Conservation (phyloP, 495 filamentous ascomycete species). For the Immersiella caudata region DNA sequence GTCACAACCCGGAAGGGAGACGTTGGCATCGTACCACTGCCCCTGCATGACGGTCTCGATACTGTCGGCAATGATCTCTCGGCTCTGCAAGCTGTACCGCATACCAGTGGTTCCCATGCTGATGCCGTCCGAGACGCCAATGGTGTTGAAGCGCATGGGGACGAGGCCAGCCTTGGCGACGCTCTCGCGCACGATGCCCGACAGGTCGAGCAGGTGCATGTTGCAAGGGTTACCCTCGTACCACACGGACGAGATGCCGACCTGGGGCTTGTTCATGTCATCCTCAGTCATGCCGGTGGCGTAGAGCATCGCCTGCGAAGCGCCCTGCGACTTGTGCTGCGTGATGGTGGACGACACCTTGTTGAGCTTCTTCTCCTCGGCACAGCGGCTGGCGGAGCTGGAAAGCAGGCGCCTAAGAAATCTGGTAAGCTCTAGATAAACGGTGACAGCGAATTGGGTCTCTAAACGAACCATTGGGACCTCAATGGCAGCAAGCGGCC, state of each 20-base stretch:
- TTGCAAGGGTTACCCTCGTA: conserved; percentile 97
- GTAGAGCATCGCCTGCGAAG: conserved; percentile 98
- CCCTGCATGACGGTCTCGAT: conserved; percentile 99
- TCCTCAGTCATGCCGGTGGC: conserved; percentile 81
- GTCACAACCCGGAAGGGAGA: conserved; percentile 97
- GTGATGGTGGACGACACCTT: conserved; percentile 82
- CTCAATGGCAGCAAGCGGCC: conserved; percentile 40
- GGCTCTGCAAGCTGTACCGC: conserved; percentile 90
- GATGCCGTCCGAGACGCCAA: conserved; percentile 88
- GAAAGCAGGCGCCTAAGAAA: conserved; percentile 46
- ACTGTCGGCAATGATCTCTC: conserved; percentile 95
- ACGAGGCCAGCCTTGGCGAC: conserved; percentile 79
- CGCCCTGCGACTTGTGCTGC: conserved; percentile 95
- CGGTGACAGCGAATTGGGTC: background rate
- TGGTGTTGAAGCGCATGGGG: conserved; percentile 94
- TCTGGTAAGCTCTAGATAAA: conserved; percentile 8
- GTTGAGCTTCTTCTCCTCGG: conserved; percentile 66
- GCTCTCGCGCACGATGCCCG: conserved; percentile 77
- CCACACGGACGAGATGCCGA: conserved; percentile 91
- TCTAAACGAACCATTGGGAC: conserved; percentile 41
- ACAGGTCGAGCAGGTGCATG: conserved; percentile 95
- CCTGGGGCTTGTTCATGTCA: conserved; percentile 92
- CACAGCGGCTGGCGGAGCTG: conserved; percentile 41
- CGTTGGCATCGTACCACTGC: conserved; percentile 99
- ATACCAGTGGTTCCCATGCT: conserved; percentile 86